Conservation (phyloP, 192 early-diverging fungal genomes). For the Coemansia sp. region DNA sequence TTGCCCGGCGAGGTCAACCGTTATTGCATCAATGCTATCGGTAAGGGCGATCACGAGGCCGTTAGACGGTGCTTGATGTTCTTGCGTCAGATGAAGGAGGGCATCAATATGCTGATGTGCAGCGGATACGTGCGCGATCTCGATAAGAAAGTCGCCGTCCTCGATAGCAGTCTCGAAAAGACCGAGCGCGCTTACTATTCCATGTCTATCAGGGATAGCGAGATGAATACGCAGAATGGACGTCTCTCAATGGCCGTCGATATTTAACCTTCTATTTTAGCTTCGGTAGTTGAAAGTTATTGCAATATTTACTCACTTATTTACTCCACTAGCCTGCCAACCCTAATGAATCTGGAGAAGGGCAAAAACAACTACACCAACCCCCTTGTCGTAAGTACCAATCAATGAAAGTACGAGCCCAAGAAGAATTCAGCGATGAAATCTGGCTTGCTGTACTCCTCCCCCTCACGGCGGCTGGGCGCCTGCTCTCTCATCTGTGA, state of each 20-base stretch:
- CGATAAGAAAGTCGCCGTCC: constrained; percentile 39
- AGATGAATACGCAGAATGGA: constrained; percentile 12
- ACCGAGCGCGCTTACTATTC: constrained; percentile 51
- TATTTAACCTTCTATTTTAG: not conserved
- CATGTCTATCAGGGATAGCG: constrained; percentile 41
- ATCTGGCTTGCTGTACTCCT: too few relatives aligned
- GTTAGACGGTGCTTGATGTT: constrained; percentile 48
- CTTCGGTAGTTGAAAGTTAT: too few relatives aligned
- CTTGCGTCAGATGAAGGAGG: constrained; percentile 51
- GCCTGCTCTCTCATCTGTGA: too few relatives aligned
- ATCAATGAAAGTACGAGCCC: too few relatives aligned
- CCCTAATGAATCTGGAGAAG: too few relatives aligned
- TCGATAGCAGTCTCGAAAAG: constrained; percentile 54
- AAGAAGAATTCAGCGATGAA: too few relatives aligned
- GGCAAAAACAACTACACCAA: too few relatives aligned
- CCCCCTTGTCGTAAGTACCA: too few relatives aligned
- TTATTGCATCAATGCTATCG: constrained; percentile 61
- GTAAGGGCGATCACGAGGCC: constrained; percentile 47
- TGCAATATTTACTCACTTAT: too few relatives aligned
- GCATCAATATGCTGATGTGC: constrained; percentile 26
- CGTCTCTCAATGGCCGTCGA: not conserved
- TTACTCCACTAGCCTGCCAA: too few relatives aligned
- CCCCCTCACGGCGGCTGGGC: too few relatives aligned
- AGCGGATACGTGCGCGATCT: constrained; percentile 17
- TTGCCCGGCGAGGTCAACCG: constrained; percentile 65